These are phyloP conservation scores for Metschnikowia lochheadii DNA, from an alignment of 805 yeast genomes.

Conservation along the genomic window DNA sequence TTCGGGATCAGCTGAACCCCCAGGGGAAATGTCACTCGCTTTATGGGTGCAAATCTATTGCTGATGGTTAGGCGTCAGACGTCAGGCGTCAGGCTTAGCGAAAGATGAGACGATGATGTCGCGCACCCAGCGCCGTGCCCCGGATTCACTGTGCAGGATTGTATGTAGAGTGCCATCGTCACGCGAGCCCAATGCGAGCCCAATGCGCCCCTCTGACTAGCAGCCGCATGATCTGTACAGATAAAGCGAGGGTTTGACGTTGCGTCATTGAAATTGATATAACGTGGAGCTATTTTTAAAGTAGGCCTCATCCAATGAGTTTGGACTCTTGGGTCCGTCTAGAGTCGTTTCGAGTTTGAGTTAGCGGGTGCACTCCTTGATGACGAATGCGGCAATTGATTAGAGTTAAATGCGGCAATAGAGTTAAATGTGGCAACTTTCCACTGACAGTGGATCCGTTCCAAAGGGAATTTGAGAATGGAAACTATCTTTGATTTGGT, in stretches of 20 bases:
- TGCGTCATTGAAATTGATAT: background rate
- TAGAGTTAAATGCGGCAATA: too few relatives aligned
- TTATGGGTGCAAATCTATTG: background rate
- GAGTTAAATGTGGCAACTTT: too few relatives aligned
- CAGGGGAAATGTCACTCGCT: background rate
- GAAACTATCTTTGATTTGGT: too few relatives aligned
- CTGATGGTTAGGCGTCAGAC: background rate
- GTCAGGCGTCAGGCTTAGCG: background rate
- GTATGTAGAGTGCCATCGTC: background rate
- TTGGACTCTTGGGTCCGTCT: too few relatives aligned
- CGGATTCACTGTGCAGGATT: background rate
- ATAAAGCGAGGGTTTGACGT: background rate
- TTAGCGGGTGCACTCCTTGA: too few relatives aligned
- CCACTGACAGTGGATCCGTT: too few relatives aligned
- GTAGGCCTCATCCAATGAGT: too few relatives aligned
- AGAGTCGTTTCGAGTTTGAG: too few relatives aligned
- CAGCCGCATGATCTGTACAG: background rate
- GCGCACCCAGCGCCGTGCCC: slow-evolving; percentile 1
- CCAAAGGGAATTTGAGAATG: too few relatives aligned
- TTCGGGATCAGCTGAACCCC: too few relatives aligned
- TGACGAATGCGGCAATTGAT: too few relatives aligned
- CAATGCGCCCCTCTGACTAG: background rate
- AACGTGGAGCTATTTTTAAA: background rate
- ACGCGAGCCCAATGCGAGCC: slow-evolving; percentile 2
- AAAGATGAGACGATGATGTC: background rate